phyloP scores from a whole-genome alignment of 768 basidiomycete genomes.

The Rickenella mellea region DNA sequence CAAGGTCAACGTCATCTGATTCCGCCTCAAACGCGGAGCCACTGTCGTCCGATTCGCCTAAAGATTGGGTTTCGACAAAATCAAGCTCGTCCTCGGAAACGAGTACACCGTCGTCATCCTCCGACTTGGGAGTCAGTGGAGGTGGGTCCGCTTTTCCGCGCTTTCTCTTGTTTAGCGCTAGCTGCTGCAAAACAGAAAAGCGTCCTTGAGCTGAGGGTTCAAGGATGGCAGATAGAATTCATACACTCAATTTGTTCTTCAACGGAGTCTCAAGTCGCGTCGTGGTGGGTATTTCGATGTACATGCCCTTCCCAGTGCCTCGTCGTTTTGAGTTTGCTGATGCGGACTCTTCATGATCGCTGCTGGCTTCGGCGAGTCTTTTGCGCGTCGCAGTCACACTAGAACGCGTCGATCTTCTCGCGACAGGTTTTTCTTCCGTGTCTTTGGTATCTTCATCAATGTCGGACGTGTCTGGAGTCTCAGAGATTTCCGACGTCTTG shows the following conservation, averaged over 20 bases:
- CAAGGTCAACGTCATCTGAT: conserved; percentile 12
- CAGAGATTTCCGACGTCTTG: conserved; percentile 28
- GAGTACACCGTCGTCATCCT: conserved; percentile 14
- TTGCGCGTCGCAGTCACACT: neutral
- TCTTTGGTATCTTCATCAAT: conserved; percentile 10
- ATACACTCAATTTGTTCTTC: neutral
- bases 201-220: no score
- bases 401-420: neutral
- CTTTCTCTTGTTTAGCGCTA: no score
- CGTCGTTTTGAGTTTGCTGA: neutral
- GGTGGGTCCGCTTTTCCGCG: conserved; percentile 15
- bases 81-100: conserved; percentile 29
- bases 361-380: neutral
- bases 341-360: conserved; percentile 13
- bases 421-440: neutral
- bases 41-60: conserved; percentile 45
- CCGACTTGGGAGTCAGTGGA: conserved; percentile 20
- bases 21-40: conserved; percentile 53
- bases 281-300: neutral
- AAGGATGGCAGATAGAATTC: neutral
- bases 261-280: neutral
- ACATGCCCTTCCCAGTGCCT: conserved; percentile 7
- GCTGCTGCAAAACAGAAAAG: no score
- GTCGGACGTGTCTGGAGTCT: conserved; percentile 47
- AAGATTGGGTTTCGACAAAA: conserved; percentile 25